phyloP scores from a whole-genome alignment of 2,329 filamentous ascomycete species.

The Apiospora kogelbergensis region DNA sequence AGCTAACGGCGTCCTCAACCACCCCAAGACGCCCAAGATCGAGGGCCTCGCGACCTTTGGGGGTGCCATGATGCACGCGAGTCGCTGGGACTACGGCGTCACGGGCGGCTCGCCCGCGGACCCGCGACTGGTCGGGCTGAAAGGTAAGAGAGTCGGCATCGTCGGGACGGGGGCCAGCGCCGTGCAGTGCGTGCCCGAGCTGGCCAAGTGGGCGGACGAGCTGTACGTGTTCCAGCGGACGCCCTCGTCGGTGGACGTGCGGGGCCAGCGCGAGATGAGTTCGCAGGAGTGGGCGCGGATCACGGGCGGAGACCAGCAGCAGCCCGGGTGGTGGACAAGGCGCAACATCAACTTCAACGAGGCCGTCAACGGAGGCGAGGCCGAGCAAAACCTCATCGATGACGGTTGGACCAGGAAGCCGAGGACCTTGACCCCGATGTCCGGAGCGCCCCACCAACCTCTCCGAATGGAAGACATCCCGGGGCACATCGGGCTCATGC shows the following conservation, averaged over 20 bases:
- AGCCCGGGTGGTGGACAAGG: not conserved
- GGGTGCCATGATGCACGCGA: constrained; percentile 45
- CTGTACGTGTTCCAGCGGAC: constrained; percentile 59
- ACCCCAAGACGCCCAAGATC: constrained; percentile 43
- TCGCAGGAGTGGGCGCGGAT: constrained; percentile 39
- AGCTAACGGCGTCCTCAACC: constrained; percentile 39
- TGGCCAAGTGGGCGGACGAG: constrained; percentile 48
- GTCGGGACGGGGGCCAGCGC: constrained; percentile 52
- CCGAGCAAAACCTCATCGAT: constrained; percentile 41
- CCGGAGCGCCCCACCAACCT: constrained; percentile 26
- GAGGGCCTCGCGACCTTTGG: constrained; percentile 38
- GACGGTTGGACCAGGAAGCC: constrained; percentile 48
- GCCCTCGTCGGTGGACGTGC: constrained; percentile 28
- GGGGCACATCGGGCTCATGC: constrained; percentile 28
- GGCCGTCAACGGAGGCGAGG: constrained; percentile 34
- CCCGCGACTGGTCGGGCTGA: constrained; percentile 43
- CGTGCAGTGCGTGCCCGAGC: constrained; percentile 43
- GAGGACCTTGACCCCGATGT: constrained; percentile 29
- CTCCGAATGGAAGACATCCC: not conserved
- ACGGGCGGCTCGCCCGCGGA: constrained; percentile 42
- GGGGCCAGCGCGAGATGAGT: constrained; percentile 31
- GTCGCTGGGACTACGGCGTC: constrained; percentile 44
- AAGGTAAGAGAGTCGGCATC: constrained; percentile 46
- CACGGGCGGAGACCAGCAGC: constrained; percentile 18
- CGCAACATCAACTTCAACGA: constrained; percentile 41